phyloP scores from a whole-genome alignment of 2,329 filamentous ascomycete genomes.

The Fusarium brevicatenulatum region DNA sequence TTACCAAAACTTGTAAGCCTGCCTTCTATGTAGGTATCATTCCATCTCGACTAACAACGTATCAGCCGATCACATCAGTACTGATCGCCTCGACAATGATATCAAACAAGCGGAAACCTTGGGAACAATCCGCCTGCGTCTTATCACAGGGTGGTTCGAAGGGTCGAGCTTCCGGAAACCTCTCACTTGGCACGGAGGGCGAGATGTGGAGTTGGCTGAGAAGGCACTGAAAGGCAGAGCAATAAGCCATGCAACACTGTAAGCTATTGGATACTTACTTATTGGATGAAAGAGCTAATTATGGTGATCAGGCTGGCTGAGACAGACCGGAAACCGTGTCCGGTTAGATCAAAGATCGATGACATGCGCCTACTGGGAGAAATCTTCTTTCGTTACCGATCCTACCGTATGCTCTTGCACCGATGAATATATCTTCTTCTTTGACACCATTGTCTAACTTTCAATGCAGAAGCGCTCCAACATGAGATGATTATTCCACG shows the following conservation, averaged over 20 bases:
- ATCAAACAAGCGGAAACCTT: neutral
- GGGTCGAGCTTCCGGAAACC: accelerated
- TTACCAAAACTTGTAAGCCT: constrained; percentile 11
- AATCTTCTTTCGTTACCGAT: constrained; percentile 39
- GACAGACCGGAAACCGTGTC: neutral
- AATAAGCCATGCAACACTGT: constrained; percentile 40
- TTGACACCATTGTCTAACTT: neutral
- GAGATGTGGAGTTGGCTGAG: constrained; percentile 18
- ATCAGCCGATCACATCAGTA: neutral
- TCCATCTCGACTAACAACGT: neutral
- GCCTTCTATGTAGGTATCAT: accelerated
- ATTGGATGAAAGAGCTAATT: neutral
- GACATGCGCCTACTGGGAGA: neutral
- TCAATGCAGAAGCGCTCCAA: constrained; percentile 32
- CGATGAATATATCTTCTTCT: neutral
- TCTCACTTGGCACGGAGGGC: accelerated
- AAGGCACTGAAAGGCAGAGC: constrained; percentile 44
- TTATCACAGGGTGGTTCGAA: neutral
- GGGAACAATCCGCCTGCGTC: constrained; percentile 25
- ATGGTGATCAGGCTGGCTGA: neutral
- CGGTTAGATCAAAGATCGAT: neutral
- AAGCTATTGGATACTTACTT: neutral
- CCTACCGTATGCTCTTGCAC: constrained; percentile 20
- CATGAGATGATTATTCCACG: constrained; percentile 39
- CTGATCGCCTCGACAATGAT: neutral